phyloP scores from a whole-genome alignment of 371 early-diverging fungal genomes.

The Haplosporangium sp. region DNA sequence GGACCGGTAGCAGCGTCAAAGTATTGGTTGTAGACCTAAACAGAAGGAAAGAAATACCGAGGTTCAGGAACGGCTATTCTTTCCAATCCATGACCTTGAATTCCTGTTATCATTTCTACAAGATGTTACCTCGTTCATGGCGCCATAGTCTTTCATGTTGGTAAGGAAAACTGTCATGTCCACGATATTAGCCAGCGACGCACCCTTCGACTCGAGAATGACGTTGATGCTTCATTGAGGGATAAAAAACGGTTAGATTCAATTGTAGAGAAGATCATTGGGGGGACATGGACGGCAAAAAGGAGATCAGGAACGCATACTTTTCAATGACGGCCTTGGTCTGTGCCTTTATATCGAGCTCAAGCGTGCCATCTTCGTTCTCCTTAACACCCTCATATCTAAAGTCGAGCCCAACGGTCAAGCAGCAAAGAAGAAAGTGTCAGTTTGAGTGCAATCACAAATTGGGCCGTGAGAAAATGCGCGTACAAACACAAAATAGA shows the following conservation, averaged over 20 bases:
- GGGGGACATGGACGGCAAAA: too few relatives aligned
- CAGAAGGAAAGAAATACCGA: not conserved
- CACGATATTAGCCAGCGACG: conserved; percentile 63
- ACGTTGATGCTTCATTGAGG: conserved; percentile 58
- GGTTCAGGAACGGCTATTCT: not conserved
- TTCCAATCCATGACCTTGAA: too few relatives aligned
- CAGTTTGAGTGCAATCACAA: not conserved
- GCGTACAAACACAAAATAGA: not conserved
- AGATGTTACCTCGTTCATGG: conserved; percentile 64
- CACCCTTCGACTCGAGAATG: conserved; percentile 64
- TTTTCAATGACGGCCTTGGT: conserved; percentile 74
- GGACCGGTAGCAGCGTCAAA: conserved; percentile 65
- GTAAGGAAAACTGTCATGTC: conserved; percentile 77
- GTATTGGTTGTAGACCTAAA: conserved; percentile 62
- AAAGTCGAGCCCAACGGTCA: not conserved
- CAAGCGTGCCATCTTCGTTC: conserved; percentile 60
- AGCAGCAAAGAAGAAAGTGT: too few relatives aligned
- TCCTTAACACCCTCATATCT: conserved; percentile 63
- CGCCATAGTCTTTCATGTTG: conserved; percentile 73
- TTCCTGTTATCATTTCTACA: not conserved
- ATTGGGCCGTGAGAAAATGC: conserved; percentile 11
- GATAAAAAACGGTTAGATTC: too few relatives aligned
- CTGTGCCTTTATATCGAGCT: conserved; percentile 68
- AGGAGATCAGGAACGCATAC: conserved; percentile 30
- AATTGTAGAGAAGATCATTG: too few relatives aligned